Evolutionary conservation across 768 basidiomycete genomes (phyloP).

Genomic region (Sistotremastrum niveocremeum): DNA sequence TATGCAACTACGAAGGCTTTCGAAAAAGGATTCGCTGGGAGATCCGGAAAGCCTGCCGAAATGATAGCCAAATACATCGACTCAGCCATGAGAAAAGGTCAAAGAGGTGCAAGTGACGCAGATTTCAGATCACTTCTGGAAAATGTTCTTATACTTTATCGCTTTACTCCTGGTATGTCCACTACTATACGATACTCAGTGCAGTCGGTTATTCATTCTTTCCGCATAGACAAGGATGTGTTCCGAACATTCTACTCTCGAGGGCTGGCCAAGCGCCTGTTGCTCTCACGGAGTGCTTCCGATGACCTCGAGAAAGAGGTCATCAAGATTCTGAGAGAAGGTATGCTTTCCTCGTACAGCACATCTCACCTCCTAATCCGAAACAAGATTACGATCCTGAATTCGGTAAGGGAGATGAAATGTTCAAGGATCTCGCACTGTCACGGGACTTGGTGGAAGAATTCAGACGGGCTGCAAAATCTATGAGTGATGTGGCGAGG

Average conservation of each 20-base stretch:
- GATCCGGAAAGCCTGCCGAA: constrained; percentile 72
- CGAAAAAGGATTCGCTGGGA: constrained; percentile 52
- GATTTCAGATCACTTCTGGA: constrained; percentile 54
- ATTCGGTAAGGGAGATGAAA: constrained; percentile 85
- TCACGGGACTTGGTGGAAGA: constrained; percentile 63
- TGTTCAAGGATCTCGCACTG: constrained; percentile 84
- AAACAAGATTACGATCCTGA: constrained; percentile 82
- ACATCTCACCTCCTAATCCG: background rate
- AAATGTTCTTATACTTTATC: constrained; percentile 57
- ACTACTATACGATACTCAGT: background rate
- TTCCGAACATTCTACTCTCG: constrained; percentile 89
- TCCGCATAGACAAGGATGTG: constrained; percentile 62
- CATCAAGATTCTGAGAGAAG: constrained; percentile 73
- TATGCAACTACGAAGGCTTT: constrained; percentile 68
- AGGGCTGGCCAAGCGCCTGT: constrained; percentile 71
- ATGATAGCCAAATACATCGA: constrained; percentile 90
- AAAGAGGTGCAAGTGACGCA: constrained; percentile 48
- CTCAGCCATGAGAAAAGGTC: constrained; percentile 74
- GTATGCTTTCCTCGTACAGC: constrained; percentile 20
- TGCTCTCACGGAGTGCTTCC: constrained; percentile 74
- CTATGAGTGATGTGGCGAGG: constrained; percentile 20
- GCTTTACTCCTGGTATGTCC: constrained; percentile 51
- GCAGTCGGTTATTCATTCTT: background rate
- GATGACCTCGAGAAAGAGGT: constrained; percentile 79
- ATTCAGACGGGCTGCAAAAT: constrained; percentile 29